Base-by-base conservation (phyloP, 306 rosid species). In the Styphnolobium japonicum region DNA sequence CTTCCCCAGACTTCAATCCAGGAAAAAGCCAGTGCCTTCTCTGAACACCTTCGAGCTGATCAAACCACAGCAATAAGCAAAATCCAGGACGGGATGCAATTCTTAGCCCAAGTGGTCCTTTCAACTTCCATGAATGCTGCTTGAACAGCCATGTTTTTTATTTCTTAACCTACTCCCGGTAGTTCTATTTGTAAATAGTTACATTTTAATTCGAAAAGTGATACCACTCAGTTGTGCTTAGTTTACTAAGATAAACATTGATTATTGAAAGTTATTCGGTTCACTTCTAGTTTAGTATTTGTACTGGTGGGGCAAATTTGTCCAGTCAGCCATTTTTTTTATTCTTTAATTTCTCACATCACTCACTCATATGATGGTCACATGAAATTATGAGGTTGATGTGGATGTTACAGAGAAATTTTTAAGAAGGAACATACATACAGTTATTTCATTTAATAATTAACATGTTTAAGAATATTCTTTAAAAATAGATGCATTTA, bases 21-120 rank as follows among this genome's bases (percentile, higher is more conserved):
- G 81, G 97, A 90, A 65, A 96, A 89, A 75, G 93, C 96, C 52
- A 86, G 70, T 8, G 71, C 88, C 73, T 89, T 91, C 80, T 82
- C 91, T 3, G 88, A 84, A 48, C 88, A 89, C 78, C 98, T 96
- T 42, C 85, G 67, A 2, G 84, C 68, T 21, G 99, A 96, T 86
- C 96, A 88, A 77, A 81, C 84, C 63, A 90, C 93, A 58, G 96
- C 99, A 0, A 60, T 90, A 45, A 83, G 84, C 76, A 93, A 91
- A 86, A 89, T 95, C 86, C 97, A 90, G 88, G 98, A 93, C 7
- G 99, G 96, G 43, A 82, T 93, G 66, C 93, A 90, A 78, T 91
- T 84, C 89, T 85, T 96, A 77, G 86, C 96, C 3, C 81, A 88
- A 65, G 87, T 96, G n/a, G 89, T 91, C 61, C 75, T 96, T 74